phyloP scores from a whole-genome alignment of 345 rosid genomes.

The Aquilaria yunnanensis region DNA sequence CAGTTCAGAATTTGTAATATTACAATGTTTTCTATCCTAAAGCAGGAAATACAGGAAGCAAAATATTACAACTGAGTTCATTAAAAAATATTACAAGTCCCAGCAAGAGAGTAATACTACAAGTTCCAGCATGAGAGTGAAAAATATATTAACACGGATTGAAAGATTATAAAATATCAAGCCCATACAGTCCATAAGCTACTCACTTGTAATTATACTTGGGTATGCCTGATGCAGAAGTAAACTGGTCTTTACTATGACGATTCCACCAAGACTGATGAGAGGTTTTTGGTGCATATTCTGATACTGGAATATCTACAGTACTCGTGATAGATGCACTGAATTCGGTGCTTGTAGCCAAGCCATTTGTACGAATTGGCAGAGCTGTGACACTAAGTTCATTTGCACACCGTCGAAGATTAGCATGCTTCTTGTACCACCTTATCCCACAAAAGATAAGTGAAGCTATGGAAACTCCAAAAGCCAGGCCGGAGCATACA shows the following conservation, averaged over 20 bases:
- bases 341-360: constrained; percentile 58
- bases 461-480: constrained; percentile 72
- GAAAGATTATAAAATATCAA: not conserved
- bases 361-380: constrained; percentile 71
- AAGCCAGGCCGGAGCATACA: constrained; percentile 64
- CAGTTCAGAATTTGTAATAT: no score
- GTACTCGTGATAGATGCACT: constrained; percentile 52
- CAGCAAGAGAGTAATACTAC: no score
- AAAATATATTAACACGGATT: no score
- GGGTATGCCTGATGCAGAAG: constrained; percentile 74
- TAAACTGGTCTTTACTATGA: constrained; percentile 55
- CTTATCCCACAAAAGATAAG: constrained; percentile 45
- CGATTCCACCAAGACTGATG: constrained; percentile 50
- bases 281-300: constrained; percentile 34
- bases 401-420: constrained; percentile 36
- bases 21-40: no score
- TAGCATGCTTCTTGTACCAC: constrained; percentile 60
- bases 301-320: constrained; percentile 20
- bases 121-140: no score
- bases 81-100: no score
- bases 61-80: no score
- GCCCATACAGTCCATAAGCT: constrained; percentile 5
- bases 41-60: no score
- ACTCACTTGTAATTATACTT: constrained; percentile 83
- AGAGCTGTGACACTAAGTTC: constrained; percentile 53